phyloP scores from a whole-genome alignment of 2,329 filamentous ascomycete species.

The Pleoardoris graminearum region DNA sequence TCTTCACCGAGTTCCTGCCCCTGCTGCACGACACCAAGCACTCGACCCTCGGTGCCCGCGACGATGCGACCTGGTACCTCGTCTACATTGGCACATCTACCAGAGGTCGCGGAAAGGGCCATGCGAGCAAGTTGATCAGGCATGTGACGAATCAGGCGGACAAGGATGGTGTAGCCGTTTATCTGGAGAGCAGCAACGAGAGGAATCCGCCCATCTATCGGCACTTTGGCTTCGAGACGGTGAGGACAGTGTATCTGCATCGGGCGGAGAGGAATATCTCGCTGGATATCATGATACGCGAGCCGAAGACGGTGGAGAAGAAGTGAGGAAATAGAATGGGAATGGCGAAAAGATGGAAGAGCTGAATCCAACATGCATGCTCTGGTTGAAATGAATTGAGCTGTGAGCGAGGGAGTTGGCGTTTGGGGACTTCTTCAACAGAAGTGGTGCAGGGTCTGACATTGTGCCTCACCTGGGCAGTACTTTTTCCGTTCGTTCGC shows the following conservation, averaged over 20 bases:
- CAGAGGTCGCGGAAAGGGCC: slow-evolving; percentile 70
- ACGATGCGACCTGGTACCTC: slow-evolving; percentile 75
- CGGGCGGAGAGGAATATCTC: slow-evolving; percentile 62
- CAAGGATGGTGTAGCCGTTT: slow-evolving; percentile 67
- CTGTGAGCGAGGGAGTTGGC: background rate
- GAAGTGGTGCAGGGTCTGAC: background rate
- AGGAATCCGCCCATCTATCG: slow-evolving; percentile 72
- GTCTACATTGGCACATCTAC: slow-evolving; percentile 81
- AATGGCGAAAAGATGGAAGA: slow-evolving; percentile 5
- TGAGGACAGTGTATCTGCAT: slow-evolving; percentile 65
- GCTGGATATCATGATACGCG: slow-evolving; percentile 80
- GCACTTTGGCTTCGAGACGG: slow-evolving; percentile 72
- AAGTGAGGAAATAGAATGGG: slow-evolving; percentile 16
- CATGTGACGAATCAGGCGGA: slow-evolving; percentile 70
- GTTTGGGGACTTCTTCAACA: slow-evolving; percentile 11
- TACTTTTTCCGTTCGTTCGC: slow-evolving; percentile 5
- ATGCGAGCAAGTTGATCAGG: slow-evolving; percentile 70
- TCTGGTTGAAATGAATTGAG: background rate
- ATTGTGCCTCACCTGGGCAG: too few relatives aligned
- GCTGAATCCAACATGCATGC: slow-evolving; percentile 31
- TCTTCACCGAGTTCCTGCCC: slow-evolving; percentile 77
- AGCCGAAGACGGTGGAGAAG: slow-evolving; percentile 54
- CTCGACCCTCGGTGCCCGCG: slow-evolving; percentile 67
- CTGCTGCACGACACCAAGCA: slow-evolving; percentile 73
- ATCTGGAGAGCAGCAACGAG: slow-evolving; percentile 75